phyloP scores from a whole-genome alignment of 148 eudicot species.

The Hydrangea macrophylla region DNA sequence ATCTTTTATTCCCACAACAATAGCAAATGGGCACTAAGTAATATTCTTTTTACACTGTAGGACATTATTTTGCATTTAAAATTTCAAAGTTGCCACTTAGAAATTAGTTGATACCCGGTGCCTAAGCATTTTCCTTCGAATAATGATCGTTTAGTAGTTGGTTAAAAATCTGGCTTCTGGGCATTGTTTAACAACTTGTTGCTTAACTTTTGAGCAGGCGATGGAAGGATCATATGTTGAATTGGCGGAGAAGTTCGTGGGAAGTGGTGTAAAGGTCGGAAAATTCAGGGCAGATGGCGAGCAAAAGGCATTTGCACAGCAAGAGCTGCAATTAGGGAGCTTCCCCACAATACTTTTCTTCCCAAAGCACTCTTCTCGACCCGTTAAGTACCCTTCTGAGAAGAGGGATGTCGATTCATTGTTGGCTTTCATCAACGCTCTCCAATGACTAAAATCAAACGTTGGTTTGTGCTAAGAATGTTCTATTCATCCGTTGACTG shows the following conservation, averaged over 20 bases:
- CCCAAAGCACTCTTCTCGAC: slow-evolving; percentile 68
- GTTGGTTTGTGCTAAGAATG: too few species aligned
- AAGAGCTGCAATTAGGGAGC: slow-evolving; percentile 72
- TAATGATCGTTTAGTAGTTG: too few species aligned
- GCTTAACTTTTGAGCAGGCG: slow-evolving; percentile 32
- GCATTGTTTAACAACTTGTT: too few species aligned
- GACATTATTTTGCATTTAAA: too few species aligned
- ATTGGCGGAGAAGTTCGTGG: slow-evolving; percentile 64
- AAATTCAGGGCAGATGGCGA: slow-evolving; percentile 89
- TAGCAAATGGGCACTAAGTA: too few species aligned
- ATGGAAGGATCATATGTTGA: slow-evolving; percentile 87
- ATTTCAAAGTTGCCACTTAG: too few species aligned
- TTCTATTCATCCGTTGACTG: too few species aligned
- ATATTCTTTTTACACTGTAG: too few species aligned
- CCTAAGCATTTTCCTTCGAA: too few species aligned
- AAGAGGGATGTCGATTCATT: slow-evolving; percentile 83
- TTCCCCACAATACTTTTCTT: slow-evolving; percentile 85
- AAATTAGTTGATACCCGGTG: too few species aligned
- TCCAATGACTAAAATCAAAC: slow-evolving; percentile 35
- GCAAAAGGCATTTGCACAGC: slow-evolving; percentile 70
- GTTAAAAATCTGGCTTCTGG: too few species aligned
- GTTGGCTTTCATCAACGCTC: slow-evolving; percentile 68
- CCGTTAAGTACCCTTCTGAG: slow-evolving; percentile 87
- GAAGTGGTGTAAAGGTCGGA: slow-evolving; percentile 72
- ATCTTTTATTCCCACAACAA: too few species aligned